Conservation (phyloP, 2,329 filamentous ascomycete species). For the Fusarium sp. region DNA sequence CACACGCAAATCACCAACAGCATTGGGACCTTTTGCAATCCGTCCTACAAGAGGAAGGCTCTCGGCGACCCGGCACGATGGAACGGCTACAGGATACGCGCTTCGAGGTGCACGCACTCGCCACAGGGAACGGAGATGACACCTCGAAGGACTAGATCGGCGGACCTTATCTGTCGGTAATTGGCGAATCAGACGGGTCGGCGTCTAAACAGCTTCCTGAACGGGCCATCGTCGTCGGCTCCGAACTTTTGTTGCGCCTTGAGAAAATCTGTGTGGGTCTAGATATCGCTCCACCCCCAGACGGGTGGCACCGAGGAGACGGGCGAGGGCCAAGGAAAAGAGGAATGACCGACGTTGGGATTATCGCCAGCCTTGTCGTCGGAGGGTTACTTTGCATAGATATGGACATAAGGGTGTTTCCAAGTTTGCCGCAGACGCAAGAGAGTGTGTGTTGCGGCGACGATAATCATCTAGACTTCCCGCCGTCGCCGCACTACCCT, state of each 20-base stretch:
- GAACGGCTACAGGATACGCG: not conserved
- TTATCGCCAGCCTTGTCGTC: constrained; percentile 6
- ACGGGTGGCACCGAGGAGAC: constrained; percentile 35
- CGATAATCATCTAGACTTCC: not conserved
- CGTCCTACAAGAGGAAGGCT: not conserved
- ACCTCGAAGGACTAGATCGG: constrained; percentile 7
- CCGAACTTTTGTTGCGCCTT: constrained; percentile 27
- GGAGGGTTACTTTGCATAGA: constrained; percentile 17
- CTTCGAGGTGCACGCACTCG: not conserved
- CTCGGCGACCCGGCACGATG: not conserved
- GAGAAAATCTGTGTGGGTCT: constrained; percentile 11
- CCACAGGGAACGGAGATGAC: not conserved
- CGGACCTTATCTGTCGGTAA: constrained; percentile 11
- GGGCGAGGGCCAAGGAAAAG: constrained; percentile 8
- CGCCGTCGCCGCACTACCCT: not conserved
- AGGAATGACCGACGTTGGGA: not conserved
- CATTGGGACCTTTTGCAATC: not conserved
- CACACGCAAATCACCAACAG: not conserved
- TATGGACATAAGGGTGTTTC: not conserved
- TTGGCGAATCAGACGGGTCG: not conserved
- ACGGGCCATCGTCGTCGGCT: constrained; percentile 10
- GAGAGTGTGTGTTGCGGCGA: not conserved
- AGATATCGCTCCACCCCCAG: constrained; percentile 30
- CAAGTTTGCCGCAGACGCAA: not conserved
- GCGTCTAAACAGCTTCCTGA: constrained; percentile 26